Base-by-base conservation (phyloP, 2,329 filamentous ascomycete species). In the Aspergillus clavatus region DNA sequence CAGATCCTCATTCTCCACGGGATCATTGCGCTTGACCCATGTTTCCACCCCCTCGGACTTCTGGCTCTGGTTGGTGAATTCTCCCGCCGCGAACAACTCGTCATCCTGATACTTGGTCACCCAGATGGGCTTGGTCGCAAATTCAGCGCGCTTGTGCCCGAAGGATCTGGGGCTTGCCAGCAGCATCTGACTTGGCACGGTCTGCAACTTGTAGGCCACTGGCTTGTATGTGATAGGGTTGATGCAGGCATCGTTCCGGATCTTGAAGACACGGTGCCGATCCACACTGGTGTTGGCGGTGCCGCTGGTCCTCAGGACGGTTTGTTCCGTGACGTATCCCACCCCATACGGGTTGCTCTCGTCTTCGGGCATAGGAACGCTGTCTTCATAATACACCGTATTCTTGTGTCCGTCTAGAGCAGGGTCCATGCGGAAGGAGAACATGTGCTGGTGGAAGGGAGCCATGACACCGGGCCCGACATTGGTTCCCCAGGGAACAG, bases 361-460 rank as follows among this genome's bases (percentile, higher is more conserved):
- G 52, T 82, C 73, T 54, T 71, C 71, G 1, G 75, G 72, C 5
- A 77, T 68, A 0, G 76, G 63, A 8, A 76, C 72, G 0, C 76
- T 77, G 56, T 82, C 79, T 53, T 81, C 77, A 45, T 77, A 72
- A 7, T 77, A 67, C 4, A 83, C 63, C 1, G 74, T 69, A 58
- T 82, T 82, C 7, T 69, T 63, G 46, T 72, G 72, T 0, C 81
- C 81, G 43, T 80, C 80, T 24, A 82, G 62, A 50, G 77, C 78
- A 7, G 81, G 80, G 55, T 84, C 81, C 16, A 84, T 72, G 5
- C 81, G 78, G 11, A 84, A 72, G 4, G 78, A 82, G 69, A 90
- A 89, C 62, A 89, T 83, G 66, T 89, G 86, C 61, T 90, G 86
- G 59, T 89, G 86, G 65, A 84, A 81, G 0, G 75, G 72, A 0